These are phyloP conservation scores for Spergularia marina DNA, from an alignment of 148 eudicot genomes.

Conservation along the genomic window DNA sequence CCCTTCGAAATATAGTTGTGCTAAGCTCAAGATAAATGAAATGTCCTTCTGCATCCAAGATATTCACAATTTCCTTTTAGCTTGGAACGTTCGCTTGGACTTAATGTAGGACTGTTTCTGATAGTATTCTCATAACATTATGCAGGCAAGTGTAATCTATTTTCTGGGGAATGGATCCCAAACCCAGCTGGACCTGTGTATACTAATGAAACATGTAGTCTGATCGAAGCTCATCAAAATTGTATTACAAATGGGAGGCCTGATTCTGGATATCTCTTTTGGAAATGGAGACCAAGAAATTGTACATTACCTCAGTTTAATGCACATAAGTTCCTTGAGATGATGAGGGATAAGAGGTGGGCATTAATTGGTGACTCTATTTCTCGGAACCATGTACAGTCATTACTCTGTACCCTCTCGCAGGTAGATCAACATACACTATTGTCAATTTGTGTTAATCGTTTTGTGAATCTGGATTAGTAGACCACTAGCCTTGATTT, in stretches of 20 bases:
- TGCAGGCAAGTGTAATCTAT: conserved; percentile 65
- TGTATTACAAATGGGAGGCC: conserved; percentile 84
- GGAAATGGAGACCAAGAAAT: conserved; percentile 73
- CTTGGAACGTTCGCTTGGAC: not conserved
- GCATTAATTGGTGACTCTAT: conserved; percentile 66
- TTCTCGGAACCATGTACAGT: conserved; percentile 62
- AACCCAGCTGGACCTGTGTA: conserved; percentile 55
- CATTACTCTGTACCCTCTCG: conserved; percentile 55
- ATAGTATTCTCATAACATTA: not conserved
- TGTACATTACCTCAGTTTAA: conserved; percentile 65
- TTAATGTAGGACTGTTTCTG: not conserved
- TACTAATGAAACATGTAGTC: conserved; percentile 64
- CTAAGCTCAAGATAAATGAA: not conserved
- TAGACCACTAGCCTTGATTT: too few species aligned
- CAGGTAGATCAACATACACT: conserved; percentile 33
- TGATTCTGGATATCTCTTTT: conserved; percentile 66
- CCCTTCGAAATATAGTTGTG: not conserved
- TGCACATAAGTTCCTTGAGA: conserved; percentile 52
- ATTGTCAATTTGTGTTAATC: not conserved
- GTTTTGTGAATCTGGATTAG: not conserved
- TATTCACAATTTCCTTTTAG: not conserved
- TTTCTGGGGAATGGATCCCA: conserved; percentile 73
- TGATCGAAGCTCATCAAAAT: conserved; percentile 67
- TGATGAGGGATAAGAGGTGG: conserved; percentile 78
- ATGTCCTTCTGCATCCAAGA: not conserved